These are phyloP conservation scores for Cyphellophora europaea DNA, from an alignment of 2,329 filamentous ascomycete genomes.

Conservation along the genomic window DNA sequence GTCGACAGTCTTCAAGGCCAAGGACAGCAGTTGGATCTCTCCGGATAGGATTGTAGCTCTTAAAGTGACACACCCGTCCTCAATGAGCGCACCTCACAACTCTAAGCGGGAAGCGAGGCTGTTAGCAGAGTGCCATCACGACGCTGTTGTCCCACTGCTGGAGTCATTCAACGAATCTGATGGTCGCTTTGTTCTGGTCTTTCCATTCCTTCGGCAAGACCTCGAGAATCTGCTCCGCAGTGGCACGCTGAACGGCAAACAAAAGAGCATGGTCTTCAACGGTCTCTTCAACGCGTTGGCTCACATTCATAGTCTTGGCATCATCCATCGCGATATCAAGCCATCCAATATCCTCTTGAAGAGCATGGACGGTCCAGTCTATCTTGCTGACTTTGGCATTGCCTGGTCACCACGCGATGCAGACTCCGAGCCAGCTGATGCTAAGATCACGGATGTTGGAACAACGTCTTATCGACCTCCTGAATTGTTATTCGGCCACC, in stretches of 20 bases:
- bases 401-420: conserved; percentile 61
- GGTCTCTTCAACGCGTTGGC: conserved; percentile 63
- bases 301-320: conserved; percentile 62
- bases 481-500: conserved; percentile 80
- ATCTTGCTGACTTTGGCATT: conserved; percentile 85
- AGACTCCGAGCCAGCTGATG: conserved; percentile 51
- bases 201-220: conserved; percentile 72
- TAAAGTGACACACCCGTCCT: conserved; percentile 73
- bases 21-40: conserved; percentile 24
- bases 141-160: conserved; percentile 56
- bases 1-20: conserved; percentile 70
- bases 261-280: conserved; percentile 44
- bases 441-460: conserved; percentile 86
- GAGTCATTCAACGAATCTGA: conserved; percentile 61
- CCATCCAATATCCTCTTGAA: conserved; percentile 76
- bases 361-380: conserved; percentile 59
- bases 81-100: conserved; percentile 71
- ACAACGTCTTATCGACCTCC: conserved; percentile 86
- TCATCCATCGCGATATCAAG: conserved; percentile 91
- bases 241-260: conserved; percentile 21
- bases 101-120: conserved; percentile 71
- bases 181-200: conserved; percentile 66
- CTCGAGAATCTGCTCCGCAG: conserved; percentile 55
- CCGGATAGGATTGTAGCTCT: conserved; percentile 52
- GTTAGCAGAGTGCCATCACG: conserved; percentile 42